Base-by-base conservation (phyloP, 495 filamentous ascomycete genomes). In the Articulospora tetracladia region DNA sequence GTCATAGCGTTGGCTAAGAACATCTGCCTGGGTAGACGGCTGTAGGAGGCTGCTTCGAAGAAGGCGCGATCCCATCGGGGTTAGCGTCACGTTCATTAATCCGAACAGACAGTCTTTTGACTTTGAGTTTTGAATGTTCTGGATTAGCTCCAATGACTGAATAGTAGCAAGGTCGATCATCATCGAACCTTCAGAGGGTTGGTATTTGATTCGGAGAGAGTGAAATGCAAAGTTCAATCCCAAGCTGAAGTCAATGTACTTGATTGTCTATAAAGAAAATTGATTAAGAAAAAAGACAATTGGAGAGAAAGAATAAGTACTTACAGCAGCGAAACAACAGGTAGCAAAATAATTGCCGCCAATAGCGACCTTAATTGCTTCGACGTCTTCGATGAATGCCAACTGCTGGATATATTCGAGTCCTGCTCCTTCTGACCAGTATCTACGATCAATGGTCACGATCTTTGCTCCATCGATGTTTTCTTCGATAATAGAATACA, bases 101-200 rank as follows among this genome's bases (percentile, higher is more conserved):
- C 92, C 91, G 65, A 91, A 95, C 6, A 98, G 77, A 65, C 84
- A 93, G 52, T 86, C 83, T 55, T 83, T 90, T 0, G 86, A 95
- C 63, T 86, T 90, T 15, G 79, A 69, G 69, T 85, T 84, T 48
- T 88, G 88, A 1, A 92, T 70, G 63, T 97, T 98, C 69, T 97
- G 91, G 8, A 98, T 87, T 23, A 98, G 77, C 71, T 98, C 94
- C 15, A 98, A 77, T 11, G 89, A 89, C 15, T 84, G 79, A 32
- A 96, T 88, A 1, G 95, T 94, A 12, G 89, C 85, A 1, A 92
- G 79, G 69, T 97, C 94, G 62, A 97, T 92, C 74, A 93, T 89
- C 94, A 98, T 96, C 0, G 91, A 88, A 20, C 92, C 90, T 68
- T 96, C 88, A 1, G 92, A 92, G n/a, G 90, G 86, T 67, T 90